Conservation (phyloP, 106 monocot genomes). For the Vanilla planifolia region DNA sequence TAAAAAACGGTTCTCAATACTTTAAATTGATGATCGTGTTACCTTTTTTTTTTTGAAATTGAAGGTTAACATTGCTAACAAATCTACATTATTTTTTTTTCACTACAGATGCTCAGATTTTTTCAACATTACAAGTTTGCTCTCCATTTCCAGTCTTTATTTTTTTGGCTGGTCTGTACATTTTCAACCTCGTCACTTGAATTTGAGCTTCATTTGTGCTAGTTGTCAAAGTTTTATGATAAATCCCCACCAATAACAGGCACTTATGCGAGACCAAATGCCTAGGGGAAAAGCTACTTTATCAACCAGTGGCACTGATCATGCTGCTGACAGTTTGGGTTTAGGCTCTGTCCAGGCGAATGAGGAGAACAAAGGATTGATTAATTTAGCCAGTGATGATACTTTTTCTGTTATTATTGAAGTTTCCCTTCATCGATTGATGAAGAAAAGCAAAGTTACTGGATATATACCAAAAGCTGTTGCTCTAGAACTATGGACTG, state of each 20-base stretch:
- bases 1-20: no score
- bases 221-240: neutral
- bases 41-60: neutral
- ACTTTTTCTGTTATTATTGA: conserved; percentile 66
- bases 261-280: conserved; percentile 49
- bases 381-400: conserved; percentile 54
- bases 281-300: conserved; percentile 42
- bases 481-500: conserved; percentile 77
- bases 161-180: conserved; percentile 86
- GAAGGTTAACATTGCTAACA: neutral
- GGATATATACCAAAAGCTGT: conserved; percentile 12
- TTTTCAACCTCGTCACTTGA: neutral
- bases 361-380: conserved; percentile 49
- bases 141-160: conserved; percentile 84
- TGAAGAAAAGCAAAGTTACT: conserved; percentile 48
- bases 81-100: conserved; percentile 2
- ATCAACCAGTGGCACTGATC: conserved; percentile 24
- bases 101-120: conserved; percentile 86
- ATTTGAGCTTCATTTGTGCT: neutral
- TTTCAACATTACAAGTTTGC: conserved; percentile 80
- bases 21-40: no score
- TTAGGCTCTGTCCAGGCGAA: conserved; percentile 24
- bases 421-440: conserved; percentile 77
- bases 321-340: conserved; percentile 16
- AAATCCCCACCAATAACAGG: conserved; percentile 27